A percentile compares a stretch with the other conserved stretches of the same genome.
Conservation (phyloP, 2,329 filamentous ascomycete species). For the Stagonosporopsis rhizophila region DNA sequence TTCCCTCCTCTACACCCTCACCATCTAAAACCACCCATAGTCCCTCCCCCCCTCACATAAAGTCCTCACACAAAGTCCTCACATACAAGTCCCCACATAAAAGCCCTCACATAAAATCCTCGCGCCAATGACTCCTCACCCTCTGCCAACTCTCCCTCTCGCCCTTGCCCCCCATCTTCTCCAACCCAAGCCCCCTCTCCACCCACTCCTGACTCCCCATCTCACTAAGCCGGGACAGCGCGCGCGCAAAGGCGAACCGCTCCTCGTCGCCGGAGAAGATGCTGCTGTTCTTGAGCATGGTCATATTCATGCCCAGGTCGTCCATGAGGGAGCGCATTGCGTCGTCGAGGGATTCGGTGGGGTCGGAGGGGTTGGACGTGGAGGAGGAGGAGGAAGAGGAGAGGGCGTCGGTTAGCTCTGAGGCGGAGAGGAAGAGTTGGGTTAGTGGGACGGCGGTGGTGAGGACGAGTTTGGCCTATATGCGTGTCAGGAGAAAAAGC, state of each 20-base stretch:
- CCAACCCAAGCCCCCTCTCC: conserved; percentile 74
- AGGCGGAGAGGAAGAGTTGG: conserved; percentile 80
- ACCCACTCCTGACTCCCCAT: conserved; percentile 98
- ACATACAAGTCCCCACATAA: too few species aligned
- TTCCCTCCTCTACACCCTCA: too few species aligned
- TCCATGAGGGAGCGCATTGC: conserved; percentile 84
- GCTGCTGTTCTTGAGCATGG: conserved; percentile 81
- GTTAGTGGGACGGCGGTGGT: conserved; percentile 86
- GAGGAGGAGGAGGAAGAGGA: conserved; percentile 36
- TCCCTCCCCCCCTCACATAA: too few species aligned
- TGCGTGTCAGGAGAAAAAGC: neutral
- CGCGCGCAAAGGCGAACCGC: conserved; percentile 92
- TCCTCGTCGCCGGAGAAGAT: conserved; percentile 96
- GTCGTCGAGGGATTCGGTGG: conserved; percentile 66
- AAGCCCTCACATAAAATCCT: conserved; percentile 40
- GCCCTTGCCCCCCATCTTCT: conserved; percentile 68
- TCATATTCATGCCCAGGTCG: conserved; percentile 83
- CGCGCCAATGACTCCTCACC: conserved; percentile 71
- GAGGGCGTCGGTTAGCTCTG: conserved; percentile 56
- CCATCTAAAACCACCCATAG: too few species aligned
- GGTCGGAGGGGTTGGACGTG: conserved; percentile 45
- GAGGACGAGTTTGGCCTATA: conserved; percentile 88
- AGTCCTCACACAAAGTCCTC: too few species aligned
- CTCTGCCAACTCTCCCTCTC: conserved; percentile 72
- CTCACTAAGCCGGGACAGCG: conserved; percentile 81